Conservation (phyloP, 2,329 filamentous ascomycete species). For the Neonectria faginata region DNA sequence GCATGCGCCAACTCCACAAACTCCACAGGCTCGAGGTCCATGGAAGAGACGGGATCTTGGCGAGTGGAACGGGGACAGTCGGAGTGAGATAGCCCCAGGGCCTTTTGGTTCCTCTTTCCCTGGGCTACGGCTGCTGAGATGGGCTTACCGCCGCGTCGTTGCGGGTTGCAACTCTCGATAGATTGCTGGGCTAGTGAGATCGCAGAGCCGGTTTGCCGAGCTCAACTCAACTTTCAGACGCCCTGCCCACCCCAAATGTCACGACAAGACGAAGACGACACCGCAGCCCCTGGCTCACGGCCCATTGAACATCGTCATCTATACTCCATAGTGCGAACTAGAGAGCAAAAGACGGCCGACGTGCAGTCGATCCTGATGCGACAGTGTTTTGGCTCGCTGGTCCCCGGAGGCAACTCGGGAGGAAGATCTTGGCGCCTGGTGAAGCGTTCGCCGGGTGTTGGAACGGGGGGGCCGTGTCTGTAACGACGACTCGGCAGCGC, state of each 20-base stretch:
- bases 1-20: constrained; percentile 11
- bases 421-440: constrained; percentile 1
- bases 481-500: constrained; percentile 38
- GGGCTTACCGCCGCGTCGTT: constrained; percentile 19
- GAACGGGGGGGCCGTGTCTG: constrained; percentile 16
- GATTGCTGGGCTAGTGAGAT: constrained; percentile 22
- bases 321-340: constrained; percentile 10
- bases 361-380: constrained; percentile 22
- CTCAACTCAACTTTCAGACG: constrained; percentile 30
- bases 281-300: constrained; percentile 5
- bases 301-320: constrained; percentile 14
- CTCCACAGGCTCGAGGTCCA: constrained; percentile 16
- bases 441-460: neutral
- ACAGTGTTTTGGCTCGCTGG: constrained; percentile 11
- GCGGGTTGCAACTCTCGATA: constrained; percentile 12
- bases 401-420: constrained; percentile 5
- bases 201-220: constrained; percentile 29
- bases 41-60: constrained; percentile 10
- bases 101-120: neutral
- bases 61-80: constrained; percentile 1
- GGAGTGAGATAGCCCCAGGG: neutral
- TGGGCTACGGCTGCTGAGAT: constrained; percentile 5
- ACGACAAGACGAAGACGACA: constrained; percentile 8
- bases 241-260: constrained; percentile 19
- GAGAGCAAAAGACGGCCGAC: neutral